Base-by-base conservation (phyloP, 805 yeast genomes). In the Schizosaccharomyces lindneri region DNA sequence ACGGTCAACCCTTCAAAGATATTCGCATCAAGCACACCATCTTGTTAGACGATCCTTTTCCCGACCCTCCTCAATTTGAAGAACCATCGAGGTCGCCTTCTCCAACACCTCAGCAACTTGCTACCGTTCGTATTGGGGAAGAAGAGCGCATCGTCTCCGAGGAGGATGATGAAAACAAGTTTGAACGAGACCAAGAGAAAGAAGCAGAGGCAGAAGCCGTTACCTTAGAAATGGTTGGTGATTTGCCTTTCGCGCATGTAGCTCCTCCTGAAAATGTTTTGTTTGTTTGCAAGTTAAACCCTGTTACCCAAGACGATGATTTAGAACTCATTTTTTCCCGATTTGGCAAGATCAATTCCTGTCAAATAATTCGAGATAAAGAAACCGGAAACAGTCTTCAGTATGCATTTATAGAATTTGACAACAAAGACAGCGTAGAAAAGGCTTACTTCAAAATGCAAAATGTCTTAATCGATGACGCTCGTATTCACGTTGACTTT, bases 371-470 rank as follows among this genome's bases (percentile, higher is more conserved):
- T 15, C 68, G 72, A 48, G 84, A 80, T 64, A 71, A 70, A 36
- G 69, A 66, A 3, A 75, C 81, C 0, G 77, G 79, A 0, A 75
- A 75, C 17, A 78, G 82, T 1, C 66, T 81, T 48, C 76, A 79
- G 61, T 83, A 83, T 66, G 89, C 82, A 2, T 83, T 83, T 64
- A 78, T 83, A 39, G 85, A 82, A 66, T 83, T 72, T 67, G 74
- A 72, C 27, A 67, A 70, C 1, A 73, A 73, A 63, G 70, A 72
- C 51, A 74, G 75, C 46, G 82, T 85, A 60, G 87, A 83, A 64
- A 64, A 66, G n/a, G 87, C 87, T 0, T 83, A 81, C 67, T 69
- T 73, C 62, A 79, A 79, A 66, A 79, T 83, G 81, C 80, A 81
- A 51, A 78, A 77, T 17, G 83, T 79, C 2, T 66, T 82, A 57